Evolutionary conservation across 352 stramenopile genomes (phyloP), one percentile per base, ranked within the genome.

Genomic region (Discostella stelligera): DNA sequence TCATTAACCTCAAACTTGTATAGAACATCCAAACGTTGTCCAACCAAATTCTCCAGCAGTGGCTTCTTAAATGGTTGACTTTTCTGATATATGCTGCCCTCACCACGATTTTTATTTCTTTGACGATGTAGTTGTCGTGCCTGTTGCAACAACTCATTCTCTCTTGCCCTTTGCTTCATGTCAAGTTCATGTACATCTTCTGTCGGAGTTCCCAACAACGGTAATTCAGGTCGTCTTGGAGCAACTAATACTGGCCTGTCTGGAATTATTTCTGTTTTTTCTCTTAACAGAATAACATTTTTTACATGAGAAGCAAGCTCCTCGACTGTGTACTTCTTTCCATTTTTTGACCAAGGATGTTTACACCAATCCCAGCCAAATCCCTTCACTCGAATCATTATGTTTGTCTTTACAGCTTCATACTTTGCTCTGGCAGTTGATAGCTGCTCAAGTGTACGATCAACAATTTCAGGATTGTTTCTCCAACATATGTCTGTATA

Each of bases 371-470:
- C 63, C 66, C 66, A 74, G 25, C 55, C 52, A 46, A 74, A 74
- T 6, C 66, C 66, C 23, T 60, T 74, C 5, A 74, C 18, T 37
- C 66, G 66, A 14, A 74, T 74, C n/a, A 20, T 41, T n/a, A 74
- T 68, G 23, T 68, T 74, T 30, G 41, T 44, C 27, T 74, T 74
- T 25, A 74, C 56, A n/a, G 37, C 52, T 4, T 68, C 48, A 25
- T 50, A 30, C 21, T 52, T 27, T 14, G 37, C 53, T 52, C 27
- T 60, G 5, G 59, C 8, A n/a, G 54, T 48, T 16, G 18, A 25
- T 8, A 68, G 14, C 11, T 25, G 52, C 53, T 48, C 54, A 21
- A 74, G 49, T 27, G 11, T 23, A 7, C 44, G 66, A 48, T 25
- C 27, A 10, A 74, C 66, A 54, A 25, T n/a, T 27, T 3, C 39